Conservation (phyloP, 139 green algal genomes). For the Haematococcus sp. region DNA sequence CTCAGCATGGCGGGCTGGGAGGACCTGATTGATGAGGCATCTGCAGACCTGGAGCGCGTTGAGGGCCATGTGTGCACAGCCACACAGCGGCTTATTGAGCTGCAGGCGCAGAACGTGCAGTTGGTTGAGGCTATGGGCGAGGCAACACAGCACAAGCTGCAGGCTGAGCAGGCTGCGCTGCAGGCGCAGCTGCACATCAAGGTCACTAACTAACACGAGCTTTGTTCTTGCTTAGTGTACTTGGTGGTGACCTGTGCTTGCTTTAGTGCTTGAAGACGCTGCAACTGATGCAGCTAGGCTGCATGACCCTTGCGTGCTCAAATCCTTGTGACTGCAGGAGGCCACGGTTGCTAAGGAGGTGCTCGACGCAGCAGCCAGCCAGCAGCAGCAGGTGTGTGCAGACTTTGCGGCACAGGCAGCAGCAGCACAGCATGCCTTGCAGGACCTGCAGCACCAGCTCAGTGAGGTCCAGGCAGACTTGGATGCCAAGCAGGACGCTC, state of each 20-base stretch:
- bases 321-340: too few species aligned
- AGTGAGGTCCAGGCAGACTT: neutral
- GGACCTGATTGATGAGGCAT: conserved; percentile 52
- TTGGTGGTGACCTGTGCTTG: too few species aligned
- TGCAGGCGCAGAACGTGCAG: conserved; percentile 29
- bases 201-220: neutral
- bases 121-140: neutral
- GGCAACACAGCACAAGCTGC: neutral
- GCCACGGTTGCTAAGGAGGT: too few species aligned
- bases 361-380: too few species aligned
- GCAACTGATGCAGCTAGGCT: too few species aligned
- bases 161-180: conserved; percentile 9
- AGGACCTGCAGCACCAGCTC: too few species aligned
- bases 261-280: too few species aligned
- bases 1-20: conserved; percentile 38
- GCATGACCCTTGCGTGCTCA: too few species aligned
- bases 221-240: neutral
- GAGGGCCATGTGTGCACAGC: conserved; percentile 32
- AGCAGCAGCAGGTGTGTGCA: too few species aligned
- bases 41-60: conserved; percentile 45
- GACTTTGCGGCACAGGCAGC: too few species aligned
- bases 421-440: too few species aligned
- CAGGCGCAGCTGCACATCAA: conserved; percentile 1
- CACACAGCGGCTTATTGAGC: conserved; percentile 29
- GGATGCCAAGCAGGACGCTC: conserved; percentile 5